Evolutionary conservation across 169 alveolate genomes (phyloP), one percentile per base, ranked within the genome.

Genomic region (Plasmodium blacklocki): DNA sequence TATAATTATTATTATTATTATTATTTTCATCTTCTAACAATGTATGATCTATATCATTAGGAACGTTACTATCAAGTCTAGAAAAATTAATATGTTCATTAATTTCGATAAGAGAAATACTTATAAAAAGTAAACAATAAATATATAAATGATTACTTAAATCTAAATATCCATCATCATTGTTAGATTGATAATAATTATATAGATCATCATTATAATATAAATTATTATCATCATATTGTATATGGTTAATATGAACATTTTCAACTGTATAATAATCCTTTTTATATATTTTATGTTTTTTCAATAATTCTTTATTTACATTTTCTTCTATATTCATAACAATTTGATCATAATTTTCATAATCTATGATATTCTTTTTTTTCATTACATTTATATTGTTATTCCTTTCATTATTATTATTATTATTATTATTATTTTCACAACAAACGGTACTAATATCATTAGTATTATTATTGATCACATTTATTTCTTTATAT

Each of bases 61-160:
- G 12, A 59, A 62, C n/a, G 49, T 12, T 0, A 39, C 2, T 59
- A 12, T 86, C 87, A 60, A n/a, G 21, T 19, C 63, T 58, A 49
- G 58, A 52, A 71, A 86, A 71, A 56, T 39, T 39, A 18, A 86
- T 50, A 32, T 71, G 47, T 86, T 86, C 92, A 21, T 86, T 58
- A 29, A 72, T 66, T 50, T 70, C 87, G 12, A 86, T 59, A 15
- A 86, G 75, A 21, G 86, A 54, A 54, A 86, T 73, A 62, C 92
- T 72, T 21, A 86, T 72, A 47, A 86, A 86, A 26, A 86, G 76
- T 23, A 86, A 18, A 19, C 92, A 86, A 73, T 86, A 86, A 71
- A 86, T 86, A 54, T 72, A 86, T 58, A 86, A 66, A 7, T 15
- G 73, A 19, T 86, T 63, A 49, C 92, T 86, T 64, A 86, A 60